A percentile compares a stretch with the other conserved stretches of the same genome.
These are phyloP conservation scores for Tetracladium setigerum DNA, from an alignment of 495 filamentous ascomycete species.

Conservation along the genomic window DNA sequence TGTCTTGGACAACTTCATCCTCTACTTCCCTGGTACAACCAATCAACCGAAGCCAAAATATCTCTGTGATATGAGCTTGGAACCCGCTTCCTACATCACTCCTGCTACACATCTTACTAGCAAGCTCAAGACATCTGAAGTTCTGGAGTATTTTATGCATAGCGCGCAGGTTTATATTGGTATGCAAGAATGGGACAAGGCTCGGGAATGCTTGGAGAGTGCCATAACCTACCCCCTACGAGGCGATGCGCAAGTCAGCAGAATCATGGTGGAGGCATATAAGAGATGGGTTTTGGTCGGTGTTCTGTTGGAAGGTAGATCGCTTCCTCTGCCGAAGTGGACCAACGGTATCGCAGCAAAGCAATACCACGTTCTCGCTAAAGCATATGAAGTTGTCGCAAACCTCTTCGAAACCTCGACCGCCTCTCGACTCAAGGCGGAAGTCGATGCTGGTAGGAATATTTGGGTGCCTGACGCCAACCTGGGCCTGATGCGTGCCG, in stretches of 20 bases:
- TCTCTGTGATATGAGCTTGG: slow-evolving; percentile 17
- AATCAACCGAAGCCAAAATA: slow-evolving; percentile 22
- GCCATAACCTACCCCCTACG: slow-evolving; percentile 57
- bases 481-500: slow-evolving; percentile 37
- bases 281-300: slow-evolving; percentile 88
- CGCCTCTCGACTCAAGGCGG: slow-evolving; percentile 45
- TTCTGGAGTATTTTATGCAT: slow-evolving; percentile 73
- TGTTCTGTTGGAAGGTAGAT: slow-evolving; percentile 63
- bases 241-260: slow-evolving; percentile 47
- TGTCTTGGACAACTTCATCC: slow-evolving; percentile 60
- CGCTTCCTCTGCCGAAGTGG: slow-evolving; percentile 29
- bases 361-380: slow-evolving; percentile 49
- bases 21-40: slow-evolving; percentile 48
- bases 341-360: slow-evolving; percentile 43
- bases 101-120: slow-evolving; percentile 47
- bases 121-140: slow-evolving; percentile 45
- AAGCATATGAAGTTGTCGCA: slow-evolving; percentile 64
- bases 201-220: slow-evolving; percentile 60
- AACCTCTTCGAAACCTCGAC: slow-evolving; percentile 57
- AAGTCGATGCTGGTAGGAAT: slow-evolving; percentile 45
- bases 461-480: slow-evolving; percentile 53
- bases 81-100: slow-evolving; percentile 42
- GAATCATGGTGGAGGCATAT: slow-evolving; percentile 81
- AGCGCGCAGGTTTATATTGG: slow-evolving; percentile 74
- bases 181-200: slow-evolving; percentile 61